These are phyloP conservation scores for Ziziphus jujuba DNA, from an alignment of 306 rosid species.

Conservation along the genomic window DNA sequence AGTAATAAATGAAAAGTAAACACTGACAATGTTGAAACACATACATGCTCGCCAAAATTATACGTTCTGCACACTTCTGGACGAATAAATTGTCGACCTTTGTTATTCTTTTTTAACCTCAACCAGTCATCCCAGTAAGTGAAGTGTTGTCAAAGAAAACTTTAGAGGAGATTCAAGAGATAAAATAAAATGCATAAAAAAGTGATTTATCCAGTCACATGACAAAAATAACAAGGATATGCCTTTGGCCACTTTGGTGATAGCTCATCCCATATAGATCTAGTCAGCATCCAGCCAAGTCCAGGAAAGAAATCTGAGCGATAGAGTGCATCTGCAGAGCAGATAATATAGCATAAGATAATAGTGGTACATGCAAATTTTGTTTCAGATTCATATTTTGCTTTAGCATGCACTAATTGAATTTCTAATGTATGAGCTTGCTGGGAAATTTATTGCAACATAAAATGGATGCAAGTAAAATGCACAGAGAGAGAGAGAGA, in stretches of 20 bases:
- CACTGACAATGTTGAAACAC: slow-evolving; percentile 29
- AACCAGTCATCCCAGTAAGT: slow-evolving; percentile 99
- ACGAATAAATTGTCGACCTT: slow-evolving; percentile 88
- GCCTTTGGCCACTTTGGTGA: slow-evolving; percentile 99
- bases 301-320: slow-evolving; percentile 98
- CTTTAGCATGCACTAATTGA: neutral
- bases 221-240: slow-evolving; percentile 71
- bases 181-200: slow-evolving; percentile 18
- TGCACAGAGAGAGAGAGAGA: no score
- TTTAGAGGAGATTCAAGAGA: neutral
- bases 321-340: slow-evolving; percentile 71
- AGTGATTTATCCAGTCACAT: slow-evolving; percentile 21
- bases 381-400: neutral
- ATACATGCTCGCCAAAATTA: slow-evolving; percentile 92
- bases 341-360: slow-evolving; percentile 22
- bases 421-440: neutral
- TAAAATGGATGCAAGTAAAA: neutral
- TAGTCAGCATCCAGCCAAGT: slow-evolving; percentile 92
- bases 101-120: slow-evolving; percentile 78
- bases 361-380: neutral
- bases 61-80: slow-evolving; percentile 99
- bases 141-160: slow-evolving; percentile 73
- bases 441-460: neutral
- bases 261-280: slow-evolving; percentile 90
- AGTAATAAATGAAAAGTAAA: neutral